Conservation (phyloP, 768 basidiomycete genomes). For the Mrakia blollopis region DNA sequence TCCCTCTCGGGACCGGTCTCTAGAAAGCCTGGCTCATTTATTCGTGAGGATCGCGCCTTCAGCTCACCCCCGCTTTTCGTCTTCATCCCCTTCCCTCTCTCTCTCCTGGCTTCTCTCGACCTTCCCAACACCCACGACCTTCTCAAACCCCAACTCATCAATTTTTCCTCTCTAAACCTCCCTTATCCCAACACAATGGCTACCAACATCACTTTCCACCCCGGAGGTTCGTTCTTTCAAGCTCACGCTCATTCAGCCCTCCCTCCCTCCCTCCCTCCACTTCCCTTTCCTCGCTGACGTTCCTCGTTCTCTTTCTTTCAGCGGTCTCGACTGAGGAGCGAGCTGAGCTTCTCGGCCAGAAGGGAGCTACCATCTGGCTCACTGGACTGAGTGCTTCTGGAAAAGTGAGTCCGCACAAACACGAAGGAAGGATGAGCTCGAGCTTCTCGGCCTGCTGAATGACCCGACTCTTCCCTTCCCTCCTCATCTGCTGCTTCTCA, state of each 20-base stretch:
- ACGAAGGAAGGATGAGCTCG: not conserved
- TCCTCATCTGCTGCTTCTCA: slow-evolving; percentile 45
- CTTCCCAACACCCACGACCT: not conserved
- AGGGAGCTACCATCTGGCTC: slow-evolving; percentile 89
- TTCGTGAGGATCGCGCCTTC: too few species aligned
- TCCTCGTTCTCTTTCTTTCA: slow-evolving; percentile 44
- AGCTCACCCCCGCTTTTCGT: too few species aligned
- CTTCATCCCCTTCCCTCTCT: too few species aligned
- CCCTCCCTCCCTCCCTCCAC: not conserved
- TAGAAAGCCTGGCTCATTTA: too few species aligned
- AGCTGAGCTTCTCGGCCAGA: slow-evolving; percentile 62
- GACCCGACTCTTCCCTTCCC: not conserved
- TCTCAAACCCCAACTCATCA: not conserved
- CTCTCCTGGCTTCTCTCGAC: too few species aligned
- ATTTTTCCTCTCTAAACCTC: not conserved
- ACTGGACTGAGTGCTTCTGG: slow-evolving; percentile 94
- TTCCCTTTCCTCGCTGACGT: not conserved
- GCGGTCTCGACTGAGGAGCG: slow-evolving; percentile 69
- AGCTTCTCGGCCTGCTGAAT: not conserved
- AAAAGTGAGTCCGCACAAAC: slow-evolving; percentile 59
- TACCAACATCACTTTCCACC: slow-evolving; percentile 49
- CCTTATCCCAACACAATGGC: slow-evolving; percentile 39
- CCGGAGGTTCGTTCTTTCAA: slow-evolving; percentile 39
- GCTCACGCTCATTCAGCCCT: not conserved
- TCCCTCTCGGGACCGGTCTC: too few species aligned